Evolutionary conservation across 192 early-diverging fungal genomes (phyloP).

Genomic region (Coemansia pectinata): DNA sequence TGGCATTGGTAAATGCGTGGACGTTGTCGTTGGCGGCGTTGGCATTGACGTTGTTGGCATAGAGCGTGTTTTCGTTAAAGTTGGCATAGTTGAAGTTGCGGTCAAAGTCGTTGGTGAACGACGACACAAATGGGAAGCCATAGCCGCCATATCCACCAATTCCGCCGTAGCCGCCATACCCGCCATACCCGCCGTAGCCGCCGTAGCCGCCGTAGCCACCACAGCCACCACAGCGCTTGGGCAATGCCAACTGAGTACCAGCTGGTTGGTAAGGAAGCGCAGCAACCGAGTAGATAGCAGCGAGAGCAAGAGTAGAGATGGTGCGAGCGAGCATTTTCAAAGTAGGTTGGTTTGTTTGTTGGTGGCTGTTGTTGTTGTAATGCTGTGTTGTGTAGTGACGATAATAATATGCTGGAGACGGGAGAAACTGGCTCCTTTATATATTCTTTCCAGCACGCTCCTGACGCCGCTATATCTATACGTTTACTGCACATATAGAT

Average conservation of each 20-base stretch:
- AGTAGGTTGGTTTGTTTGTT: background rate
- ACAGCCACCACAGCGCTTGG: constrained; percentile 1
- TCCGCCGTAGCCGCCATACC: background rate
- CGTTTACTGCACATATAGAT: background rate
- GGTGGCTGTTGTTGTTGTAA: background rate
- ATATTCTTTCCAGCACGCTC: background rate
- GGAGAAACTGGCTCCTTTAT: background rate
- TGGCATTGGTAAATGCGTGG: too few relatives aligned
- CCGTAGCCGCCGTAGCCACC: background rate
- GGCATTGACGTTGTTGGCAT: too few relatives aligned
- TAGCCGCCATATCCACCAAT: background rate
- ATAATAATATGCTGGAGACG: background rate
- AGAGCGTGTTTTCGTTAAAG: too few relatives aligned
- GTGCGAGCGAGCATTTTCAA: background rate
- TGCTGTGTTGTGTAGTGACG: background rate
- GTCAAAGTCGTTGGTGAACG: constrained; percentile 8
- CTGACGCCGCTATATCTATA: background rate
- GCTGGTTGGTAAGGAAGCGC: background rate
- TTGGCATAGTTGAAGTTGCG: too few relatives aligned
- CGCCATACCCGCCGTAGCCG: background rate
- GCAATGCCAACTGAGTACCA: background rate
- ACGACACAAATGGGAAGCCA: constrained; percentile 12
- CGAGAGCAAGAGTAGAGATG: background rate
- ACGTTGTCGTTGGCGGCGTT: too few relatives aligned
- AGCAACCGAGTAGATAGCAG: background rate